Base-by-base conservation (phyloP, 805 yeast genomes). In the Wilhelminamyces savonicus region DNA sequence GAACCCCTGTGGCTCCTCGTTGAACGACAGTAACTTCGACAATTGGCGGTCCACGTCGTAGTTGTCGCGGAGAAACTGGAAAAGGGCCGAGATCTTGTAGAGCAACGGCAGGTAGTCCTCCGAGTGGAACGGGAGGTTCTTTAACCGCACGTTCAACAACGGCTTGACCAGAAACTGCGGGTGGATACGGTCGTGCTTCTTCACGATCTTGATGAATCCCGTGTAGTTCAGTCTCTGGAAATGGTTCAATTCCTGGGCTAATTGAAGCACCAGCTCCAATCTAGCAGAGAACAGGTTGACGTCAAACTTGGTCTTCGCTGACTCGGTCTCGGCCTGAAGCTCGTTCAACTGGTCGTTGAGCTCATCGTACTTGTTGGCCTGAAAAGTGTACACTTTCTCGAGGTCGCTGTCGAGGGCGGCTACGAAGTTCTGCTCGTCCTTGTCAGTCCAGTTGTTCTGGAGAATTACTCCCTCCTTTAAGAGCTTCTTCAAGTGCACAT, bases 21-120 rank as follows among this genome's bases (percentile, higher is more conserved):
- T 63, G 59, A 66, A 52, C 56, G 66, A 60, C n/a, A 74, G 66
- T 32, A 74, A 50, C 42, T 66, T 70, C 21, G 64, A 62, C 41
- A 73, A 61, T 0, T 74, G 57, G 39, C 63, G 66, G 39, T 68
- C 65, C 23, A 73, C 53, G 36, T 67, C 70, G 42, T 72, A 65
- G 56, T 82, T 85, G 43, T 82, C 90, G 54, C 95, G 74, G 44
- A 88, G 63, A 37, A 84, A 80, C 33, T 84, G 78, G 65, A 84
- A 92, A 30, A 90, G 64, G 7, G 80, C 73, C 7, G 95, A 83
- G 28, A 82, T 72, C 50, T 90, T 79, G 67, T 81, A 83, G 42
- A 90, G 63, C 36, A 90, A 67, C 2, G 98, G 97, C 28, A 94
- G 81, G 57, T 90, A 86, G 61, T 90, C 97, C 62, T 90, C 98